Evolutionary conservation across 1,284 basidiomycete genomes (phyloP), one percentile per base, ranked within the genome.

Genomic region (Boletellus deceptivus): DNA sequence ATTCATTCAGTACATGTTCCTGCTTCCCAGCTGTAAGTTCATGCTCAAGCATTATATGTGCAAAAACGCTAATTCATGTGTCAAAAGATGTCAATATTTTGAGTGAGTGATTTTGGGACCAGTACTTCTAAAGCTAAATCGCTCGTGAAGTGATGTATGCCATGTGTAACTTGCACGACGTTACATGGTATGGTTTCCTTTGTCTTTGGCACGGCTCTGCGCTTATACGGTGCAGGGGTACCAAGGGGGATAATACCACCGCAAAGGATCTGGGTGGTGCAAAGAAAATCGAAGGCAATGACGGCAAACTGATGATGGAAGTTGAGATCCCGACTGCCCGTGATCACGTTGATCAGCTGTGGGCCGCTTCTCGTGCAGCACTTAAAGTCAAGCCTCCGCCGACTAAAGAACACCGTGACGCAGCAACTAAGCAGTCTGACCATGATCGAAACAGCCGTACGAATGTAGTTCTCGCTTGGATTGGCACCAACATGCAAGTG

Each of bases 91-190:
- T 93, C 67, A 94, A 93, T 73, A 93, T 94, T 63, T 73, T 94
- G 57, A 91, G 82, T 83, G 59, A 59, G 75, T 59, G 33, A 6
- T 43, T 16, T 24, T 27, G 6, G 47, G 39, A 41, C 45, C 48
- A 29, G 10, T 16, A 29, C 27, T n/a, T 13, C 42, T 14, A 27
- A 36, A 29, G 8, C 35, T 48, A 24, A 27, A 27, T 41, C 20
- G 3, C 50, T 47, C 34, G 36, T 33, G 54, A 40, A 82, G 80
- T 91, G 86, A 91, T 89, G 84, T 91, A 91, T 64, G 86, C 89
- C 42, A 91, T 94, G 84, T 93, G 91, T 73, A 92, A 93, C 67
- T 64, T 89, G 58, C 91, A 93, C 72, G 91, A 93, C 67, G 89
- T 94, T 47, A 90, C 86, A 41, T 91, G 89, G 86, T 84, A 72